A percentile compares a stretch with the other conserved stretches of the same genome.
These are phyloP conservation scores for Mortierella sp. DNA, from an alignment of 371 early-diverging fungal species.

Conservation along the genomic window DNA sequence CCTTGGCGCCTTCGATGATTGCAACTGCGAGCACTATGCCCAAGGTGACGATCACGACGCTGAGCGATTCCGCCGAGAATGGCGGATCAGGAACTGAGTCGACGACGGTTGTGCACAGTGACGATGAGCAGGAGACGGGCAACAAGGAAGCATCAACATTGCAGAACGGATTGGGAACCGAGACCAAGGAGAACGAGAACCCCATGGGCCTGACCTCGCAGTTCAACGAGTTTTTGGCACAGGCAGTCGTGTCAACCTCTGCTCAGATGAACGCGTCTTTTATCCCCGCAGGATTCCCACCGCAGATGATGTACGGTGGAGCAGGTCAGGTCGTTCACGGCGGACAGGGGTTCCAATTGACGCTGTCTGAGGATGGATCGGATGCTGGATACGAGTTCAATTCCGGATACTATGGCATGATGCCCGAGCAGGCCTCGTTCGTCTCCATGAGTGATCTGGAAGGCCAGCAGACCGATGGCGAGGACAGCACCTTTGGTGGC, in stretches of 20 bases:
- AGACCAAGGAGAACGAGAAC: constrained; percentile 31
- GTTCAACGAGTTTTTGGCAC: constrained; percentile 57
- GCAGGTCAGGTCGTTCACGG: constrained; percentile 18
- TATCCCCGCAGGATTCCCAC: constrained; percentile 24
- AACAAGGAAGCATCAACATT: constrained; percentile 15
- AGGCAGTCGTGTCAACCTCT: constrained; percentile 49
- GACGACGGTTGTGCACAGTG: constrained; percentile 48
- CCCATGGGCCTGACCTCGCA: constrained; percentile 57
- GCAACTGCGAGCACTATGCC: constrained; percentile 52
- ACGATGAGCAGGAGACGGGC: constrained; percentile 28
- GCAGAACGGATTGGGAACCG: constrained; percentile 19
- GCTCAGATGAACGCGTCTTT: constrained; percentile 33
- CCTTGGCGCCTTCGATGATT: constrained; percentile 52
- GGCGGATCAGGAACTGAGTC: constrained; percentile 28
- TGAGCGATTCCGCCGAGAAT: constrained; percentile 42
- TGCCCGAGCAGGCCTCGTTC: constrained; percentile 60
- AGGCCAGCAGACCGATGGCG: constrained; percentile 57
- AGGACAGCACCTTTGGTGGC: constrained; percentile 52
- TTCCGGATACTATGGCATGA: constrained; percentile 55
- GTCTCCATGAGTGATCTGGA: constrained; percentile 59
- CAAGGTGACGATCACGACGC: constrained; percentile 54
- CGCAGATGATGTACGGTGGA: constrained; percentile 45
- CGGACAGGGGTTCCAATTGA: constrained; percentile 36
- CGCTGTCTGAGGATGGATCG: constrained; percentile 38
- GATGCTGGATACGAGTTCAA: constrained; percentile 37